These are phyloP conservation scores for Galeopsis tetrahit DNA, from an alignment of 257 asterid species.

Conservation along the genomic window DNA sequence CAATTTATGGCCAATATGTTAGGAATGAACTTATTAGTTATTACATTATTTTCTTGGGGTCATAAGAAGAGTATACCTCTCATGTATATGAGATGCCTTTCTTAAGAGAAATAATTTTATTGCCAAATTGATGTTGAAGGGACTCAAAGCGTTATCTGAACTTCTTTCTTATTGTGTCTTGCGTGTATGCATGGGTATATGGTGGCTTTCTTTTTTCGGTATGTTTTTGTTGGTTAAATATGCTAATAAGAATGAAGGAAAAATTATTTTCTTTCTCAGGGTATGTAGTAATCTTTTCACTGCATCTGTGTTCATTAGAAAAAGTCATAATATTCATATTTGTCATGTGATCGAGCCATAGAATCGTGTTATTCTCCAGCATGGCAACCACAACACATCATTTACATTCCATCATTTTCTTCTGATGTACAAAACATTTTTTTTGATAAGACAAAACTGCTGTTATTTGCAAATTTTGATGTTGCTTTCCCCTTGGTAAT, in stretches of 20 bases:
- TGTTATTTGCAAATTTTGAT: not conserved
- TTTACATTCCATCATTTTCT: conserved; percentile 15
- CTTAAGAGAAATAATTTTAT: conserved; percentile 3
- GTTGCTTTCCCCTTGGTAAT: conserved; percentile 15
- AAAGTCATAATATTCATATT: not conserved
- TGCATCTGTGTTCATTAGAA: not conserved
- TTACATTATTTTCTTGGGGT: conserved; percentile 10
- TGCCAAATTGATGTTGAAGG: conserved; percentile 24
- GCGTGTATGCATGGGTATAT: conserved; percentile 5
- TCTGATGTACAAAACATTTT: conserved; percentile 1
- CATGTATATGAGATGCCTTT: conserved; percentile 22
- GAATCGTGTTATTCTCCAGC: conserved; percentile 11
- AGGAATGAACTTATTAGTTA: conserved; percentile 1
- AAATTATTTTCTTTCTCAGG: conserved; percentile 7
- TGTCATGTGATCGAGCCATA: conserved; percentile 14
- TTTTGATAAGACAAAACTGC: not conserved
- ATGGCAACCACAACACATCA: conserved; percentile 1
- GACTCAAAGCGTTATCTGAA: conserved; percentile 5
- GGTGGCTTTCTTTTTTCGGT: not conserved
- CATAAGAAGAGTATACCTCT: conserved; percentile 15
- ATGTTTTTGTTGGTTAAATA: conserved; percentile 26
- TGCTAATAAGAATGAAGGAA: conserved; percentile 7
- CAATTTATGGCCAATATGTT: conserved; percentile 15
- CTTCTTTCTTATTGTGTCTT: not conserved
- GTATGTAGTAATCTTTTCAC: not conserved